phyloP scores from a whole-genome alignment of 2,329 filamentous ascomycete species.

The Sclerotinia borealis region DNA sequence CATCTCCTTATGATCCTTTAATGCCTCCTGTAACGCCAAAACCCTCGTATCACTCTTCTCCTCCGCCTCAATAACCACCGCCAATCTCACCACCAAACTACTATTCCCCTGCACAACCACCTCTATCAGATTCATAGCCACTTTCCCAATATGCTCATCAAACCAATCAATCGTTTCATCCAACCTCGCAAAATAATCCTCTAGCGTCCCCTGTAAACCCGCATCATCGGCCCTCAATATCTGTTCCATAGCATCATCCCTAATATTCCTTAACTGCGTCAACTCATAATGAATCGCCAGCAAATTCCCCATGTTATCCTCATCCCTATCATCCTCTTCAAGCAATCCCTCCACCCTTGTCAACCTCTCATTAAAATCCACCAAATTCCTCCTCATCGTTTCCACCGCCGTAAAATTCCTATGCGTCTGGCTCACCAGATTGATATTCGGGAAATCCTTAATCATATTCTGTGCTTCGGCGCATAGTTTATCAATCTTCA shows the following conservation, averaged over 20 bases:
- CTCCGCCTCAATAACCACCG: slow-evolving; percentile 88
- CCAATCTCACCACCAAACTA: slow-evolving; percentile 83
- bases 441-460: slow-evolving; percentile 89
- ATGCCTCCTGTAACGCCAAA: slow-evolving; percentile 83
- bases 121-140: slow-evolving; percentile 85
- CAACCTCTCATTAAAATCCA: slow-evolving; percentile 77
- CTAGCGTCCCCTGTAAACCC: slow-evolving; percentile 72
- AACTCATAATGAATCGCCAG: slow-evolving; percentile 87
- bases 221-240: slow-evolving; percentile 71
- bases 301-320: slow-evolving; percentile 87
- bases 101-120: slow-evolving; percentile 82
- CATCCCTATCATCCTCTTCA: slow-evolving; percentile 74
- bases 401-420: slow-evolving; percentile 93
- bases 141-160: slow-evolving; percentile 84
- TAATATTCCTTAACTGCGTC: slow-evolving; percentile 84
- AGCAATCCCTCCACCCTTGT: slow-evolving; percentile 72
- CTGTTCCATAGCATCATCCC: slow-evolving; percentile 95
- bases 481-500: slow-evolving; percentile 96
- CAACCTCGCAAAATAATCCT: slow-evolving; percentile 82
- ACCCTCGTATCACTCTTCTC: slow-evolving; percentile 95
- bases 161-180: slow-evolving; percentile 91
- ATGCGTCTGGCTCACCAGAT: slow-evolving; percentile 87
- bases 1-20: slow-evolving; percentile 93
- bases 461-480: slow-evolving; percentile 98
- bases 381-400: slow-evolving; percentile 85